Evolutionary conservation across 352 stramenopile genomes (phyloP), one percentile per base, ranked within the genome.

Genomic region (Thraustochytrium sp.): DNA sequence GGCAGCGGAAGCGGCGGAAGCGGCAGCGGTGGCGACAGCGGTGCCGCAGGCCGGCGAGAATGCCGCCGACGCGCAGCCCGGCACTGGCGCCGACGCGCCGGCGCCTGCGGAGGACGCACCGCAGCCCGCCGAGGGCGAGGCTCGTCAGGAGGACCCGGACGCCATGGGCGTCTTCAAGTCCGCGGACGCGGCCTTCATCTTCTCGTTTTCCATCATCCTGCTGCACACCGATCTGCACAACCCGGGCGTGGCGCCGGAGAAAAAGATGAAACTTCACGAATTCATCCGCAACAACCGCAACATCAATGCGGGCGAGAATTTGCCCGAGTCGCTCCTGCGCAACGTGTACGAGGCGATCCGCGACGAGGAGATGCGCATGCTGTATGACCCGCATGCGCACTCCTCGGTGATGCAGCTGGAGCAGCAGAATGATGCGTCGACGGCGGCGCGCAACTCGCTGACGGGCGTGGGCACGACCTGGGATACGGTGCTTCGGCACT

Each of bases 141-240:
- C 23, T 8, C 34, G 26, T 23, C 13, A 21, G 48, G 68, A 80
- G 53, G 53, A 44, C 46, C 5, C 3, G 4, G 40, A 61, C 37
- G 40, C 56, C 18, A 18, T 89, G 3, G 90, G 88, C 4, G 86
- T 98, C 1, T 98, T 99, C 85, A 90, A 93, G 18, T 97, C 92
- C 40, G 94, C 95, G 18, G 97, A 99, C 86, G 98, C 95, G 3
- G 97, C 96, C 2, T 99, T 99, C 85, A 98, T 99, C 85, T 86
- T 99, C 42, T 94, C 93, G 16, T 99, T 99, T 85, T 95, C 90
- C 9, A 92, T 96, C 16, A 97, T 98, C 83, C 97, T 98, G 93
- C 89, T 98, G 9, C 95, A 97, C 82, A 98, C 94, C 48, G 97
- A 99, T 92, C 88, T 99, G 26, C 97, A 99, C 89, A 99, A 99